A percentile compares a stretch with the other conserved stretches of the same genome.
Evolutionary conservation across 2,329 filamentous ascomycete genomes (phyloP).

Genomic region (Pestalotiopsis sp.): DNA sequence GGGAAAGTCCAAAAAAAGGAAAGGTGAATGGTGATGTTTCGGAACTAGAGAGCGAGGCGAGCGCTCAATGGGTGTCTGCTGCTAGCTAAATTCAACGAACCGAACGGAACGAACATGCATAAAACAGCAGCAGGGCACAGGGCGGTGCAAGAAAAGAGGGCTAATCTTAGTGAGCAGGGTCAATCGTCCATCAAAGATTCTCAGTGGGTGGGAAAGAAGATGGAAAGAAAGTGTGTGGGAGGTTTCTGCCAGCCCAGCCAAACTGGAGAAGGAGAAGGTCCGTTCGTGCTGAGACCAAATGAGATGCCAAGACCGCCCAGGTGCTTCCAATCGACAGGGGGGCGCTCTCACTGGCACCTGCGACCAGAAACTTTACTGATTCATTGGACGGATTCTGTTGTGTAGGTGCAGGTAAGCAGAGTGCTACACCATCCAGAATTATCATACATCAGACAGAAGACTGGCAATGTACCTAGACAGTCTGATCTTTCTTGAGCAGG

Average conservation of each 20-base stretch:
- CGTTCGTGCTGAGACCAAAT: not conserved
- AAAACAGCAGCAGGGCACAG: not conserved
- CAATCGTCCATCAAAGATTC: not conserved
- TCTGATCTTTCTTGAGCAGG: too few species aligned
- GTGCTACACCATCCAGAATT: too few species aligned
- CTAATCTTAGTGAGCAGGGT: not conserved
- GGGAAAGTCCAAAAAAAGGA: not conserved
- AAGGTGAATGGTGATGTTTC: not conserved
- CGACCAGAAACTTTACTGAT: not conserved
- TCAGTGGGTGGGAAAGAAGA: not conserved
- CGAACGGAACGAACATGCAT: not conserved
- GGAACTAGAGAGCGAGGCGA: not conserved
- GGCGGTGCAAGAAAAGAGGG: not conserved
- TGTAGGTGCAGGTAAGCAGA: not conserved
- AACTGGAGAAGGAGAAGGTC: not conserved
- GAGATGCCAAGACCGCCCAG: not conserved
- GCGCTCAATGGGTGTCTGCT: not conserved
- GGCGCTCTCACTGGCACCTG: not conserved
- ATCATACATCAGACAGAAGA: too few species aligned
- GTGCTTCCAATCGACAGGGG: not conserved
- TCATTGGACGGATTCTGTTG: not conserved
- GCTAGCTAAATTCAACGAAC: not conserved
- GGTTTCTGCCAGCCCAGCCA: not conserved
- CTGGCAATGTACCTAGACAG: too few species aligned
- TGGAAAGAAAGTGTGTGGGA: not conserved